Conservation (phyloP, 768 basidiomycete species). For the Lyophyllum shimeji region DNA sequence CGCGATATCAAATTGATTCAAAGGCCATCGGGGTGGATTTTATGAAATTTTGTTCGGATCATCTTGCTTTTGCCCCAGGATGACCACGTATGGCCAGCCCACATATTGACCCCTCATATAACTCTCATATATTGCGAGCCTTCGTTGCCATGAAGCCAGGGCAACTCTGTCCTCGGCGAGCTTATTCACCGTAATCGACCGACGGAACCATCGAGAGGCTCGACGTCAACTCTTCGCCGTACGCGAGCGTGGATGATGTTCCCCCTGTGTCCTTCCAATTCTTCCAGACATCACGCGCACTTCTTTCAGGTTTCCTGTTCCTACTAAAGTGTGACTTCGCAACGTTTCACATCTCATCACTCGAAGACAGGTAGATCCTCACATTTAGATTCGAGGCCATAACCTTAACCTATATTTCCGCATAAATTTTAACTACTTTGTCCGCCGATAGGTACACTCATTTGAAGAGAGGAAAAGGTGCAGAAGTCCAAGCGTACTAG, state of each 20-base stretch:
- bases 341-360: background rate
- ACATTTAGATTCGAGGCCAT: background rate
- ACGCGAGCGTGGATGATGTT: no score
- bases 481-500: background rate
- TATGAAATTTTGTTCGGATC: background rate
- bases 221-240: no score
- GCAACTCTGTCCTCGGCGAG: background rate
- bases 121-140: background rate
- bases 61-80: background rate
- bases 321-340: background rate
- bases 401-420: background rate
- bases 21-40: background rate
- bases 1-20: background rate
- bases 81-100: background rate
- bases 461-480: background rate
- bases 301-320: constrained; percentile 12
- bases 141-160: background rate
- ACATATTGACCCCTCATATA: no score
- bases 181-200: background rate
- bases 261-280: no score
- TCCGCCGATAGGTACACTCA: background rate
- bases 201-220: no score
- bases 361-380: background rate
- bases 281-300: background rate
- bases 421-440: background rate